Evolutionary conservation across 495 filamentous ascomycete genomes (phyloP), one percentile per base, ranked within the genome.

Genomic region (Hyaloscypha hepaticicola): DNA sequence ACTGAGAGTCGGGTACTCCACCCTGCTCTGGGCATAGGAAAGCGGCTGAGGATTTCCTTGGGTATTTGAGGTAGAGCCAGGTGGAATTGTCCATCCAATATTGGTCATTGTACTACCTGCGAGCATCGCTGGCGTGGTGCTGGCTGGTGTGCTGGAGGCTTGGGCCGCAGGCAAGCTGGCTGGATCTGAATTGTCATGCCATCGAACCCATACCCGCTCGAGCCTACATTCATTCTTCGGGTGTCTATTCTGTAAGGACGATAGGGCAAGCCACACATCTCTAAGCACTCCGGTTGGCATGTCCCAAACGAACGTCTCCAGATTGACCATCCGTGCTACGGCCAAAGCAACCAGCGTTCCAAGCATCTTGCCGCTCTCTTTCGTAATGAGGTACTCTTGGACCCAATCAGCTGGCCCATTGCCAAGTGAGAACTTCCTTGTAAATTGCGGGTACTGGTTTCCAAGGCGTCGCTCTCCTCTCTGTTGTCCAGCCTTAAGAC

Each of bases 221-320:
- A 97, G 76, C 9, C 89, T 88, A 69, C 88, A 86, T 27, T 88
- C 80, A 57, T 83, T 77, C 19, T 82, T 79, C n/a, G 82, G 73
- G 16, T 82, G 77, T 51, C 86, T 77, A 67, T 88, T 83, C 28
- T 86, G 87, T 25, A 95, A 78, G 0, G 89, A 94, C 0, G 88
- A 82, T 48, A 97, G 80, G 25, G 94, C 88, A 70, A 92, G 83
- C 83, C 94, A 98, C 29, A 96, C 88, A 69, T 96, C 91, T 55
- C 92, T 83, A 48, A 94, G 76, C 26, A 97, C 88, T 0, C 94
- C 94, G 0, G 92, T 96, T 0, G 93, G 92, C 93, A 96, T 96
- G 72, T 98, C 93, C 94, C 94, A 98, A 12, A 92, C 79, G 69
- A 98, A 98, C 0, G 87, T 88, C 74, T 98, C 93, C 22, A 98